Evolutionary conservation across 257 asterid species (phyloP), one percentile per base, ranked within the genome.

Genomic region (Henckelia pumila): DNA sequence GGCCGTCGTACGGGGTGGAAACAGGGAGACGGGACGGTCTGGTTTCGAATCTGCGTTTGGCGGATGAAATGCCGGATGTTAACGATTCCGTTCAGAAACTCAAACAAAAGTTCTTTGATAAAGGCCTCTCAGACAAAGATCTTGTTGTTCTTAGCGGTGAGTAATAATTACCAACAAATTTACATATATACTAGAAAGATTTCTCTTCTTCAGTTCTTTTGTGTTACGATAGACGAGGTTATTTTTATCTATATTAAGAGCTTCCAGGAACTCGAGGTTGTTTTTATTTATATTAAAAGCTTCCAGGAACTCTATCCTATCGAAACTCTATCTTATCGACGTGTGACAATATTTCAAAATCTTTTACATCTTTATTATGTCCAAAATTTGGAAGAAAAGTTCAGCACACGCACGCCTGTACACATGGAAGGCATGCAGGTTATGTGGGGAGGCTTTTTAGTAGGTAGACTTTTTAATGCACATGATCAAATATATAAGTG

Each of bases 21-120:
- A 81, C 82, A 13, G 97, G 97, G 3, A 75, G 97, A 58, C 85
- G 94, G 47, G 97, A 89, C 77, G 97, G 95, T 5, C 0, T 74
- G 52, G 75, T 80, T 30, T 89, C 97, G 30, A 73, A 89, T 61
- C 5, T 63, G 3, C 37, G 71, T 0, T 32, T 71, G 64, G 97
- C 94, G 1, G 83, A 23, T 30, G 26, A 71, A 35, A 81, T 89
- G 97, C 97, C 97, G 26, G 97, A 89, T 53, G 86, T 85, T 61
- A 44, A 26, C 2, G 97, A 89, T 64, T 76, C 88, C 6, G 63
- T 89, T 75, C 81, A 75, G 47, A 63, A 21, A 9, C 82, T 89
- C 40, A 86, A 86, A 72, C 61, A 76, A 40, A 87, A 84, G 76
- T 89, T 89, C 68, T 52, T 57, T 4, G 73, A 80, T 58, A 87